Percentiles rank a stretch among this genome's conserved stretches.
These are phyloP conservation scores for Cystobasidium onofrii DNA, from an alignment of 768 basidiomycete species.

Conservation along the genomic window DNA sequence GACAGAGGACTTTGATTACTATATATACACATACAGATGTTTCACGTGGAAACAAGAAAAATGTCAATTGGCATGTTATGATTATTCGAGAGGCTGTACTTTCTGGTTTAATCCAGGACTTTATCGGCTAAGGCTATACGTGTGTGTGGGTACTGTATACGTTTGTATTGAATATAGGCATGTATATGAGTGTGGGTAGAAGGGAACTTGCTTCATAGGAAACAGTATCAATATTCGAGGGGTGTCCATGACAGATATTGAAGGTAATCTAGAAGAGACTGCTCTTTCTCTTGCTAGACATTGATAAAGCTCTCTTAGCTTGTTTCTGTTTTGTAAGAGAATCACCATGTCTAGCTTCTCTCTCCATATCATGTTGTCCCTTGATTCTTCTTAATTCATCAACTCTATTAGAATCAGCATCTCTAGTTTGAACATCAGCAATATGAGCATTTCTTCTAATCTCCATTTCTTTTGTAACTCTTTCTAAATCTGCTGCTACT, in stretches of 20 bases:
- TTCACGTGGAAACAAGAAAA: too few species aligned
- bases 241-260: neutral
- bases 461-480: constrained; percentile 19
- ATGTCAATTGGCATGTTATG: too few species aligned
- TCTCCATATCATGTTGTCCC: constrained; percentile 29
- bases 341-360: constrained; percentile 28
- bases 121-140: too few species aligned
- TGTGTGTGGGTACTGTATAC: too few species aligned
- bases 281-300: constrained; percentile 22
- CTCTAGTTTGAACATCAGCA: constrained; percentile 26
- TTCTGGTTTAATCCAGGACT: too few species aligned
- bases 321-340: constrained; percentile 28
- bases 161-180: too few species aligned
- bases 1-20: too few species aligned
- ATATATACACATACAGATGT: too few species aligned
- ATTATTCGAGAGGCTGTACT: too few species aligned
- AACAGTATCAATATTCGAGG: too few species aligned
- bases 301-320: constrained; percentile 24
- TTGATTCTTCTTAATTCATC: constrained; percentile 10
- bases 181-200: too few species aligned
- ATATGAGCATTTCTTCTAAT: constrained; percentile 27
- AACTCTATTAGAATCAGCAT: constrained; percentile 7
- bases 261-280: constrained; percentile 5
- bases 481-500: constrained; percentile 23
- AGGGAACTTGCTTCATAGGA: too few species aligned